Evolutionary conservation across 139 green algal genomes (phyloP), one percentile per base, ranked within the genome.

Genomic region (Picochlorum sp.): DNA sequence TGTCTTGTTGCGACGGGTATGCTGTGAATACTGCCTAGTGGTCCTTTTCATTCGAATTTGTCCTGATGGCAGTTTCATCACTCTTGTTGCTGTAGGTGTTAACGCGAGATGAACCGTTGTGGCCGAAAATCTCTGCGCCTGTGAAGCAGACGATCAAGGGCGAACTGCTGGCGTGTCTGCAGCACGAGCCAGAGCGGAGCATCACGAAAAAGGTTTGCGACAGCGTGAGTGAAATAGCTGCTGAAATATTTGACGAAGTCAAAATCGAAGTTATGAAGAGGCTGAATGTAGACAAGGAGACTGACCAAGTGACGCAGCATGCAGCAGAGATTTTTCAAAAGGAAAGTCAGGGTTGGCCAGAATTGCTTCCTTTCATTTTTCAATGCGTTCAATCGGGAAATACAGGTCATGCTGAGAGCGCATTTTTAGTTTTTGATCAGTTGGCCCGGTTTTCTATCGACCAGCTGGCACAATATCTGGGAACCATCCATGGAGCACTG

Each of bases 351-450:
- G 69, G 73, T 21, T 99, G 93, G 93, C 85, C 86, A 0, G 92
- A 98, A 81, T 77, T 99, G 60, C 74, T 97, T 52, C 92, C 90
- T 3, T 88, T 92, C 68, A 77, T 98, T 55, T 92, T 95, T 70
- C 64, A 85, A 60, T 89, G 78, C 50, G 78, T 89, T 20, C 86
- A 87, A 70, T 72, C 60, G 3, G 63, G 65, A 15, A 30, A 71
- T 16, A 58, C 74, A 16, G 57, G 76, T 14, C 66, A 77, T 30
- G 72, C 85, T 66, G 83, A 90, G 71, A 70, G 59, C 20, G 74
- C 71, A 2, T 78, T 95, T 37, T 64, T 67, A 8, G 81, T 95
- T 28, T 83, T 95, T 50, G 85, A 75, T 8, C 63, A 85, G 51
- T 72, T 99, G n/a, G 87, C 87, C 6, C n/a, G 57, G 15, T 88